Evolutionary conservation across 2,329 filamentous ascomycete genomes (phyloP).

Genomic region (Trichoderma arundinaceum): DNA sequence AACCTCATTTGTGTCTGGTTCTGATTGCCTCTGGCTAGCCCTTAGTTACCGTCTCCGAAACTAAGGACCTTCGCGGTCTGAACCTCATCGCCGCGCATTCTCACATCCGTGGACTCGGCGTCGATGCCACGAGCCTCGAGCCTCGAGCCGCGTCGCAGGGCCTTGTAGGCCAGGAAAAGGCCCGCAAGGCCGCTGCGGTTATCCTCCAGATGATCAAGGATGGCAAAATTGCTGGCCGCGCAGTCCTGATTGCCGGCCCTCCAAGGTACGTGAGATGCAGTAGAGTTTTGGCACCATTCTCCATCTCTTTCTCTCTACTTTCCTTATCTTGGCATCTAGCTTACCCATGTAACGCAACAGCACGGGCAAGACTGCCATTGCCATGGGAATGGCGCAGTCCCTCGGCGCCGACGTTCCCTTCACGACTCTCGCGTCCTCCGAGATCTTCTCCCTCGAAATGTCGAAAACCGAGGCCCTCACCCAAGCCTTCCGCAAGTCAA

Average conservation of each 20-base stretch:
- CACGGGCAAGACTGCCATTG: conserved; percentile 97
- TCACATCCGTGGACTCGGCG: conserved; percentile 93
- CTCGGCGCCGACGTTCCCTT: conserved; percentile 94
- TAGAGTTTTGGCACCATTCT: not conserved
- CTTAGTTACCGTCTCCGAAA: conserved; percentile 84
- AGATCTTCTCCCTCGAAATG: conserved; percentile 99
- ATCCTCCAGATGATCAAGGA: conserved; percentile 99
- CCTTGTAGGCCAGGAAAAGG: conserved; percentile 94
- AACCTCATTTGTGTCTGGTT: not conserved
- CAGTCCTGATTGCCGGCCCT: conserved; percentile 91
- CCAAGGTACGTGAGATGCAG: conserved; percentile 63
- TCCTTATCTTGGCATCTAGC: not conserved
- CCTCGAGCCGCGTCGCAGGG: conserved; percentile 86
- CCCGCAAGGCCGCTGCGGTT: conserved; percentile 92
- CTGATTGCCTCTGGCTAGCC: conserved; percentile 48
- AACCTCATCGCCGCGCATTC: conserved; percentile 99
- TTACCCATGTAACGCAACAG: conserved; percentile 50
- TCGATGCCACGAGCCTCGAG: conserved; percentile 89
- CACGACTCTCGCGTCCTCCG: conserved; percentile 91
- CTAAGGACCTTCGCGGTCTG: conserved; percentile 92
- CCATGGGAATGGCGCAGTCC: conserved; percentile 98
- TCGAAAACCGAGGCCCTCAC: conserved; percentile 98
- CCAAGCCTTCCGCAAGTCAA: conserved; percentile 98
- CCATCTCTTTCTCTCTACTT: not conserved
- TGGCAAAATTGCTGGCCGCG: conserved; percentile 95